phyloP scores from a whole-genome alignment of 768 basidiomycete genomes.

The Exsudoporus frostii region DNA sequence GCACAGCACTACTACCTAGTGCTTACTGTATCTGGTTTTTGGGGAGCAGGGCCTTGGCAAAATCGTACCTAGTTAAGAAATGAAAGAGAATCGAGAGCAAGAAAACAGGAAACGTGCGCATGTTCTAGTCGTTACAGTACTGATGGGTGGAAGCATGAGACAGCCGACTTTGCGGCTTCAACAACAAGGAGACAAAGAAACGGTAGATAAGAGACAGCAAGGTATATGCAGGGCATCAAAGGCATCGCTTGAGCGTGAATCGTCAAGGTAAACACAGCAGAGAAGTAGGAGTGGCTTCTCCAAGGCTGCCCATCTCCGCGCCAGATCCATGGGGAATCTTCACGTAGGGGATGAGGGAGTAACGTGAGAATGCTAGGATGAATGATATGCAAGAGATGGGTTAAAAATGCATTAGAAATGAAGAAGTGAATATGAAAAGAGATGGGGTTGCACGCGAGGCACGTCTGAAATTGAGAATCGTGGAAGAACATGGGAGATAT shows the following conservation, averaged over 20 bases:
- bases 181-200: constrained; percentile 12
- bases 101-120: constrained; percentile 43
- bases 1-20: constrained; percentile 12
- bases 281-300: constrained; percentile 10
- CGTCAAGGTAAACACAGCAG: constrained; percentile 19
- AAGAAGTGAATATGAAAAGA: constrained; percentile 24
- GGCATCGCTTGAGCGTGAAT: constrained; percentile 26
- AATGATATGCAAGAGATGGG: constrained; percentile 35
- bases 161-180: constrained; percentile 20
- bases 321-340: constrained; percentile 19
- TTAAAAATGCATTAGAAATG: constrained; percentile 31
- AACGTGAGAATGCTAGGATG: constrained; percentile 25
- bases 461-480: constrained; percentile 25
- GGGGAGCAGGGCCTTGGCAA: constrained; percentile 23
- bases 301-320: constrained; percentile 12
- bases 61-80: constrained; percentile 30
- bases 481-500: constrained; percentile 19
- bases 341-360: constrained; percentile 18
- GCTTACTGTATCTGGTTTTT: constrained; percentile 18
- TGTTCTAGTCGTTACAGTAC: constrained; percentile 71
- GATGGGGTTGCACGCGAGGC: constrained; percentile 29
- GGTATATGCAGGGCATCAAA: constrained; percentile 24
- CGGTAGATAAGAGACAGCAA: constrained; percentile 6
- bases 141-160: constrained; percentile 19
- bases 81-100: constrained; percentile 35